Evolutionary conservation across 1,284 basidiomycete genomes (phyloP), one percentile per base, ranked within the genome.

Genomic region (Irpex sp.): DNA sequence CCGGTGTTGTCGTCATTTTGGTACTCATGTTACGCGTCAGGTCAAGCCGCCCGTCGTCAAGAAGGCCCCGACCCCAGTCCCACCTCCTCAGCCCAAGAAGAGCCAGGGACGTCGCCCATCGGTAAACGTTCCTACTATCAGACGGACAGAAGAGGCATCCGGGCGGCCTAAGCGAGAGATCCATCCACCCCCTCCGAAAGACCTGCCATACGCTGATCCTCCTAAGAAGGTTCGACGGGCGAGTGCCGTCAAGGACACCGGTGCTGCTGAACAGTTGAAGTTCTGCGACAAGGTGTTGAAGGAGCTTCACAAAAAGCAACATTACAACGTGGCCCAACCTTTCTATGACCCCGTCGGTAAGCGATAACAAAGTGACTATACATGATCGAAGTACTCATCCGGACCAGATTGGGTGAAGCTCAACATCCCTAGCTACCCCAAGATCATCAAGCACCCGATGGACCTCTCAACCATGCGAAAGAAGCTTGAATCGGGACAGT

Each of bases 111-210:
- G 91, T 56, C 85, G 91, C 58, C 79, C 86, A 0, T 93, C 92
- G 3, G 88, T 87, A 0, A 86, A 89, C n/a, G 83, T 92, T 5
- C 92, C 92, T 58, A 85, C 87, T 60, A 91, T 93, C 69, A 85
- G 91, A 52, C 89, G 92, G 34, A 87, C 86, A 15, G 89, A 90
- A 13, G 81, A 80, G 13, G 77, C 80, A 44, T 81, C 80, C 54
- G 84, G 86, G n/a, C 87, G 97, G 19, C 97, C 97, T 0, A 98
- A 98, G 79, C 92, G 97, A 60, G 97, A 98, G 76, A 96, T 98
- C 48, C 96, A 98, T 71, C 94, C 96, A 9, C 96, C 96, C 17
- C 89, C 95, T 13, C 89, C 95, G 0, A 96, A 95, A 76, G 97
- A 98, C 70, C 78, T 97, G 19, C 86, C 92, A 0, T 97, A 96